Evolutionary conservation across 2,329 filamentous ascomycete genomes (phyloP), one percentile per base, ranked within the genome.

Genomic region (Monilinia aucupariae): DNA sequence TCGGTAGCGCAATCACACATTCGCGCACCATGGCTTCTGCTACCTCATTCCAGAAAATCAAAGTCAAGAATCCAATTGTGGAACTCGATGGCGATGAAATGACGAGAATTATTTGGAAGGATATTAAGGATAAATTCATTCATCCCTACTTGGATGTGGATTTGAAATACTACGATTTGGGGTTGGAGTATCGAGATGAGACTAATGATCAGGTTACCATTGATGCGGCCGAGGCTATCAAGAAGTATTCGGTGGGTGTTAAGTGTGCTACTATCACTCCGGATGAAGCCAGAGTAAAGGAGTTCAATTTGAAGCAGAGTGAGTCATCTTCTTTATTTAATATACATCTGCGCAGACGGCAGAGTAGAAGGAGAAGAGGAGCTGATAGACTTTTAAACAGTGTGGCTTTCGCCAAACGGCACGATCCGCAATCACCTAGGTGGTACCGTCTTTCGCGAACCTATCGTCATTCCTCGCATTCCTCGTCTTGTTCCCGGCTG

Each of bases 231-330:
- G 91, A 96, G 81, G 94, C 94, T 50, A 97, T 97, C 81, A 92
- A 96, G 85, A 96, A 97, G 84, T 97, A 97, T 84, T 91, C 89
- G 65, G 94, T 99, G 62, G 94, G 93, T 78, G 91, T 99, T 81
- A 99, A 99, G 84, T 99, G 94, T 78, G 94, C 94, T 69, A 99
- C 94, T 76, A 99, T 99, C 80, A 99, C 94, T 50, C 94, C 94
- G 47, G 94, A 99, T 76, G 94, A 99, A 85, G 89, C 86, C 68
- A 89, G 94, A 76, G 93, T 99, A 37, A 85, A 97, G 82, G 94
- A 97, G 80, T 99, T 97, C 79, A 92, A 97, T 76, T 85, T 99
- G 71, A 99, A 97, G 89, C 88, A 97, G 82, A 97, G 89, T 92
- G 80, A 77, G 87, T 71, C 43, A 13, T 47, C n/a, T 41, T 27